Base-by-base conservation (phyloP, 805 yeast species). In the Ascoidea asiatica region DNA sequence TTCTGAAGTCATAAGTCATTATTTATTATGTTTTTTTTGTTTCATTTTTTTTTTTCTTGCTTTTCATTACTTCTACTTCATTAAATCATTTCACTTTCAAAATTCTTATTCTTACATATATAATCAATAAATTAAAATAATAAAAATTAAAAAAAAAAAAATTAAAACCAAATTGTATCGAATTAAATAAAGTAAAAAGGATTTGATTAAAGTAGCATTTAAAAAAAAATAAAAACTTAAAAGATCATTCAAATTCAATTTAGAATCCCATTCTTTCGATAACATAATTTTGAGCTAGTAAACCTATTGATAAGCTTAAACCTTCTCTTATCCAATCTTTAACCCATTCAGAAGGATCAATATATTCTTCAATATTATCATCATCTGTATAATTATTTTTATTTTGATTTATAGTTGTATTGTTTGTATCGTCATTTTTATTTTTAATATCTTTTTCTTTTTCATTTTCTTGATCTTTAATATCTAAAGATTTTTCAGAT, bases 231-330 rank as follows among this genome's bases (percentile, higher is more conserved):
- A 40, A 22, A 41, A 37, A 42, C 13, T 15, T 15, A 23, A 19
- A 20, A n/a, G 19, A 39, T n/a, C 37, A 19, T 19, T 7, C 18
- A 33, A 19, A 21, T n/a, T 11, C 35, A 39, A 11, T 8, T 52
- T 57, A 73, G 39, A 70, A 66, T 1, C 89, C 92, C 95, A 92
- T 92, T 62, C 98, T 73, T 60, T 79, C 80, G 41, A 89, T 78
- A 40, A 92, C 94, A 59, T 92, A 92, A 56, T 79, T 76, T 61
- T 92, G 97, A 1, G 97, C 95, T 33, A 86, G 66, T 1, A 85
- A 81, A 17, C 96, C 97, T 51, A 92, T 75, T 17, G 87, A 70
- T 50, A 88, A 70, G 18, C 77, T 77, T 43, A 92, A 67, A 0
- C 95, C 95, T 51, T 78, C 81, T 54, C 77, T 80, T 36, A 83